Evolutionary conservation across 2,329 filamentous ascomycete genomes (phyloP), one percentile per base, ranked within the genome.

Genomic region (Scopulariopsis brevicaulis): DNA sequence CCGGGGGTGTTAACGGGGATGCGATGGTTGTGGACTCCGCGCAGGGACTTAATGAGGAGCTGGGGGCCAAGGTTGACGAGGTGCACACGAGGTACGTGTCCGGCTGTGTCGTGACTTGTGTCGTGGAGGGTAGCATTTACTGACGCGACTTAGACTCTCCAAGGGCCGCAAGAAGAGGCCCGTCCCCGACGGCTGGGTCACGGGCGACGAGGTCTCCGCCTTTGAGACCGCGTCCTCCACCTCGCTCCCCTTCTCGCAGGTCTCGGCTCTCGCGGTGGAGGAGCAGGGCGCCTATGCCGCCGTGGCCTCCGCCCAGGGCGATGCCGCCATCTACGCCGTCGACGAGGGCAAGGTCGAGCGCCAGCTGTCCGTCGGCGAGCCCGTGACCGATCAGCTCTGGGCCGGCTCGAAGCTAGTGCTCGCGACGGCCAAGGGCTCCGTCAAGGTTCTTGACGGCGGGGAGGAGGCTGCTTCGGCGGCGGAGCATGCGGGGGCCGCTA

Each of bases 161-260:
- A 90, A 90, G 69, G 87, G 87, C 54, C 89, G 94, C 67, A 89
- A 93, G 74, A 96, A 95, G 80, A 87, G 94, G 60, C 82, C 90
- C 8, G 77, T 95, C 40, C 93, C 94, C 34, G 83, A 89, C 60
- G 89, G 82, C 58, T 97, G 94, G 93, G 88, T 85, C 4, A 90
- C 87, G 6, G 72, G 81, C 52, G 89, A 96, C 56, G 80, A 83
- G 6, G 78, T 99, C 11, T 71, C 77, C 3, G 67, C 74, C 1
- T 78, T 82, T 59, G 68, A 73, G 51, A 71, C 74, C 59, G 66
- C 69, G 14, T 67, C 72, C 3, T 76, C 78, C 20, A 77, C 74
- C 59, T 69, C 77, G 34, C 65, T 79, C 6, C 72, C 77, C 4
- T 72, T 83, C 2, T 66, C 73, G 2, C 73, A 78, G 58, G 71